Evolutionary conservation across 371 early-diverging fungal species (phyloP).

Genomic region (Smittium mucronatum): DNA sequence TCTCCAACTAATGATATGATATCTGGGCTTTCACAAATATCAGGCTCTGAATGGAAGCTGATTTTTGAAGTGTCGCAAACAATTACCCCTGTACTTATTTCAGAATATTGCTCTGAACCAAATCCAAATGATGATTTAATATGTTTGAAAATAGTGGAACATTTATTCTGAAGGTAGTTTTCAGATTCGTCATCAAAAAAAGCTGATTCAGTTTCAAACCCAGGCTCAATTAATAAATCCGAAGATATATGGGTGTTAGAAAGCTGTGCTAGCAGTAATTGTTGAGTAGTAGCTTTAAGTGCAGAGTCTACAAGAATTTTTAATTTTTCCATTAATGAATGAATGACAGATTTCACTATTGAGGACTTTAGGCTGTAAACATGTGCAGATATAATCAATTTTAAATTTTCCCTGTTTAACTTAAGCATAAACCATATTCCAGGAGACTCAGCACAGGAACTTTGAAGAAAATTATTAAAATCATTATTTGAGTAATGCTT

Average conservation of each 20-base stretch:
- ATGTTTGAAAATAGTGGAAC: not conserved
- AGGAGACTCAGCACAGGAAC: not conserved
- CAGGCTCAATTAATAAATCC: slow-evolving; percentile 14
- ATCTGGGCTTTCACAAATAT: not conserved
- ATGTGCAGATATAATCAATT: not conserved
- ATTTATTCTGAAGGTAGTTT: not conserved
- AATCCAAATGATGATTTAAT: not conserved
- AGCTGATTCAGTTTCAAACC: slow-evolving; percentile 9
- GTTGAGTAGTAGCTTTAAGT: slow-evolving; percentile 27
- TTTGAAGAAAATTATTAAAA: not conserved
- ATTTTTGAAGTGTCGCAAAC: not conserved
- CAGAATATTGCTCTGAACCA: not conserved
- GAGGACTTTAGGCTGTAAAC: not conserved
- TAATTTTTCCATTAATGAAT: not conserved
- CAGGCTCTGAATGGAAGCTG: not conserved
- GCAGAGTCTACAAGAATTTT: slow-evolving; percentile 25
- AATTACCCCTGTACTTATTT: not conserved
- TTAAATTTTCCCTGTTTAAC: slow-evolving; percentile 13
- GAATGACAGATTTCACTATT: not conserved
- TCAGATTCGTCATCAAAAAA: not conserved
- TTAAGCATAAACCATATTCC: slow-evolving; percentile 27
- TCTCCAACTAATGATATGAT: slow-evolving; percentile 15
- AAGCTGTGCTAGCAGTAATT: slow-evolving; percentile 28
- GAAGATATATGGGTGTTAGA: slow-evolving; percentile 29
- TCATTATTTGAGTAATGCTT: not conserved